These are phyloP conservation scores for Pichiaceae sp. DNA, from an alignment of 1,139 yeast species.

Conservation along the genomic window DNA sequence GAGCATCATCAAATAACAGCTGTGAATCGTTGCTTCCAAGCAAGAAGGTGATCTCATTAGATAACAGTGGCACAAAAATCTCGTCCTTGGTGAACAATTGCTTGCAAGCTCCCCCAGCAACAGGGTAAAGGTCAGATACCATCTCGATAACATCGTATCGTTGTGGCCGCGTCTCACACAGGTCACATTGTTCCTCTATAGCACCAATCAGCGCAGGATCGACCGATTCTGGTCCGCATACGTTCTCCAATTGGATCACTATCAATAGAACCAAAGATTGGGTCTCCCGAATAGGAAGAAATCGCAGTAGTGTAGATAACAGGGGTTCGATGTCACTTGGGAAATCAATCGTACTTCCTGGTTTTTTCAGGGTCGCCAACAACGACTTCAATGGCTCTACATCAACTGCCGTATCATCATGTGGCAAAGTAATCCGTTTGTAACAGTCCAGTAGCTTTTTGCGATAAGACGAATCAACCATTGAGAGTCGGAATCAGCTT, in stretches of 20 bases:
- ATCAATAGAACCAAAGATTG: conserved; percentile 3
- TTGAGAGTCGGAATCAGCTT: too few relatives aligned
- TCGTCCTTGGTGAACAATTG: conserved; percentile 14
- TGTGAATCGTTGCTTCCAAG: conserved; percentile 5
- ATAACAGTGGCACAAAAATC: conserved; percentile 11
- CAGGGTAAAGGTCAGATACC: conserved; percentile 15
- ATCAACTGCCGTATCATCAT: too few relatives aligned
- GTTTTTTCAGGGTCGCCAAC: background rate
- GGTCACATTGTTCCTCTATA: conserved; percentile 13
- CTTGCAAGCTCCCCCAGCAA: conserved; percentile 10
- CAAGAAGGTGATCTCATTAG: conserved; percentile 15
- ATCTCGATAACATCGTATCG: conserved; percentile 10
- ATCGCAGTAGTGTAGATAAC: conserved; percentile 2
- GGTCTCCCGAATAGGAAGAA: conserved; percentile 3
- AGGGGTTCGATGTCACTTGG: conserved; percentile 2
- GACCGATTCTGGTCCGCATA: background rate
- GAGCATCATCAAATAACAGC: conserved; percentile 2
- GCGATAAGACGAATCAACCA: too few relatives aligned
- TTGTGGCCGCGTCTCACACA: conserved; percentile 8
- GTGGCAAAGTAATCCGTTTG: too few relatives aligned
- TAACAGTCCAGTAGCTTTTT: too few relatives aligned
- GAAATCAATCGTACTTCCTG: conserved; percentile 1
- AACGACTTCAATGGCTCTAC: conserved; percentile 2
- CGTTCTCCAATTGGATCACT: conserved; percentile 1
- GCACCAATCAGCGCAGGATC: conserved; percentile 6